Percentiles rank a stretch among this genome's conserved stretches.
Evolutionary conservation across 2,329 filamentous ascomycete species (phyloP).

Genomic region (Aspergillus tubingensis): DNA sequence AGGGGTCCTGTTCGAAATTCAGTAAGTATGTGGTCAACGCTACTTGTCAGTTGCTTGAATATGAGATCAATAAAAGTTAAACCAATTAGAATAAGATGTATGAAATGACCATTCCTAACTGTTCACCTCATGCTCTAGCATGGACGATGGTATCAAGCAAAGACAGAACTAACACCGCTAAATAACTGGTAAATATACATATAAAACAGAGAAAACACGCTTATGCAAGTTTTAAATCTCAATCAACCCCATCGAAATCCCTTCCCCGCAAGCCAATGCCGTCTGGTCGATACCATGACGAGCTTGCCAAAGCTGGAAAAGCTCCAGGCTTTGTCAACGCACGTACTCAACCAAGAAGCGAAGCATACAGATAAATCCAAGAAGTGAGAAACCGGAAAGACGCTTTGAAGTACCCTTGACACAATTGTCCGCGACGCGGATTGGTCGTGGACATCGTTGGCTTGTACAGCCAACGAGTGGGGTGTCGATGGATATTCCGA

Average conservation of each 20-base stretch:
- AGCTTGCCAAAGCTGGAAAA: slow-evolving; percentile 16
- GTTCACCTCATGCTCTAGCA: neutral
- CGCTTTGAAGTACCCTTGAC: neutral
- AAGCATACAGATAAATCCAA: slow-evolving; percentile 14
- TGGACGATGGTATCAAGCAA: neutral
- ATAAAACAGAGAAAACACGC: too few relatives aligned
- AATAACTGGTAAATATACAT: slow-evolving; percentile 1
- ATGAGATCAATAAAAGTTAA: neutral
- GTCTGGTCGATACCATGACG: slow-evolving; percentile 19
- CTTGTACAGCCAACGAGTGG: neutral
- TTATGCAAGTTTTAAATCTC: neutral
- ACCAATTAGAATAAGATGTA: neutral
- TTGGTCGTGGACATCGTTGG: neutral
- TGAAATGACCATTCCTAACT: neutral
- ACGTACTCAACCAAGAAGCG: slow-evolving; percentile 16
- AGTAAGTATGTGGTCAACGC: too few relatives aligned
- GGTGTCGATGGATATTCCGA: neutral
- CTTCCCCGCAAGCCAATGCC: slow-evolving; percentile 19
- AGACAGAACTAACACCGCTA: neutral
- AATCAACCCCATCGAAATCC: slow-evolving; percentile 18
- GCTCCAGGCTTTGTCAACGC: slow-evolving; percentile 7
- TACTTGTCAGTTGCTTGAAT: neutral
- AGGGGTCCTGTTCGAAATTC: too few relatives aligned
- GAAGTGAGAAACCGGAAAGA: slow-evolving; percentile 9
- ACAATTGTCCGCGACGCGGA: neutral